These are phyloP conservation scores for Cladosporium velox DNA, from an alignment of 2,329 filamentous ascomycete genomes.

Conservation along the genomic window DNA sequence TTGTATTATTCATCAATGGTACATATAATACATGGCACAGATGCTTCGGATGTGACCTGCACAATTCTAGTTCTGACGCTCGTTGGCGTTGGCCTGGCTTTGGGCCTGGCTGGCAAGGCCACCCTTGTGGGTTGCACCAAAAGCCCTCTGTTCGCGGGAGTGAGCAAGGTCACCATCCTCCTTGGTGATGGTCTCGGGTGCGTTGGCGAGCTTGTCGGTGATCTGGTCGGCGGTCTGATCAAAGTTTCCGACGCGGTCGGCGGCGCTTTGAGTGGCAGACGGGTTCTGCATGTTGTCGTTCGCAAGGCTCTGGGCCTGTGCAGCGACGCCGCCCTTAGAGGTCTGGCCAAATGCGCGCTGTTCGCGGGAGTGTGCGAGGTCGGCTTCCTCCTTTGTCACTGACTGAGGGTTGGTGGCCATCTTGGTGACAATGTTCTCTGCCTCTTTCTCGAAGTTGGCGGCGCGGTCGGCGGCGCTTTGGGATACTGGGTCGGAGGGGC, in stretches of 20 bases:
- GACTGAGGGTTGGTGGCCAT: slow-evolving; percentile 37
- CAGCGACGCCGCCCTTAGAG: slow-evolving; percentile 38
- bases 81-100: slow-evolving; percentile 35
- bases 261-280: slow-evolving; percentile 35
- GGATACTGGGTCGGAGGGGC: slow-evolving; percentile 28
- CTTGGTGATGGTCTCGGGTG: slow-evolving; percentile 37
- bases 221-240: slow-evolving; percentile 35
- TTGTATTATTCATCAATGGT: background rate
- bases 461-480: slow-evolving; percentile 38
- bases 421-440: slow-evolving; percentile 36
- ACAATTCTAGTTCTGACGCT: slow-evolving; percentile 25
- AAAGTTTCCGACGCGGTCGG: slow-evolving; percentile 38
- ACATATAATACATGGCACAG: background rate
- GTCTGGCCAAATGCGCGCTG: slow-evolving; percentile 36
- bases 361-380: slow-evolving; percentile 36
- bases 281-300: slow-evolving; percentile 33
- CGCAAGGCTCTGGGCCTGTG: slow-evolving; percentile 36
- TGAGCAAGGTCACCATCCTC: slow-evolving; percentile 37
- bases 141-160: slow-evolving; percentile 37
- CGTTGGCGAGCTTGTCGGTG: slow-evolving; percentile 37
- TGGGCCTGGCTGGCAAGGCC: slow-evolving; percentile 38
- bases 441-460: slow-evolving; percentile 36
- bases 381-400: slow-evolving; percentile 39
- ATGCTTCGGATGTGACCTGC: background rate
- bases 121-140: slow-evolving; percentile 36